phyloP scores from a whole-genome alignment of 495 filamentous ascomycete species.

The Cercophora samala region DNA sequence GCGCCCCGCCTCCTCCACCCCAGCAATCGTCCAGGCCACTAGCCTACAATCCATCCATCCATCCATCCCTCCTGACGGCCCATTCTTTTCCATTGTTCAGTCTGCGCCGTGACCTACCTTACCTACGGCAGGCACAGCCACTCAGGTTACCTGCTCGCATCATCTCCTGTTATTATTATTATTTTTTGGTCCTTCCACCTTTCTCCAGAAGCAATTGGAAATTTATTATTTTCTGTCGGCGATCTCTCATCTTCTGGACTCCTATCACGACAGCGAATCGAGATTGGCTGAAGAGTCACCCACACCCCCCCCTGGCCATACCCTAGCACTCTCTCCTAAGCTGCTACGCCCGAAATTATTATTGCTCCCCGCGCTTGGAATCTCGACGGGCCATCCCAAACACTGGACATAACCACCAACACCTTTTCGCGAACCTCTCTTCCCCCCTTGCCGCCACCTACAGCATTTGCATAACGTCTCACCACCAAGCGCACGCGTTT shows the following conservation, averaged over 20 bases:
- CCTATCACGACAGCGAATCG: background rate
- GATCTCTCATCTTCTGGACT: constrained; percentile 15
- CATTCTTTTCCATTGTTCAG: constrained; percentile 20
- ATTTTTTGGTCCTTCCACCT: constrained; percentile 6
- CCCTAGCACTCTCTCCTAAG: constrained; percentile 19
- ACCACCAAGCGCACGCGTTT: constrained; percentile 11
- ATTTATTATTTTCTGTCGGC: constrained; percentile 20
- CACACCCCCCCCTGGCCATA: constrained; percentile 18
- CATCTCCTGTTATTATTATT: constrained; percentile 14
- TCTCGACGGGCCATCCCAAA: constrained; percentile 14
- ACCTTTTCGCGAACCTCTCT: constrained; percentile 14
- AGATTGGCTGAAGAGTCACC: constrained; percentile 25
- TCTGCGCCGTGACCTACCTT: constrained; percentile 10
- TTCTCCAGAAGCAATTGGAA: constrained; percentile 19
- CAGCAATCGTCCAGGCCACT: constrained; percentile 9
- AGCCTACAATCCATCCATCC: background rate
- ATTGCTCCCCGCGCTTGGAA: constrained; percentile 36
- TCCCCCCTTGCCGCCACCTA: constrained; percentile 13
- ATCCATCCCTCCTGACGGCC: constrained; percentile 4
- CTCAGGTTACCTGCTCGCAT: constrained; percentile 15
- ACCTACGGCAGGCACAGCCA: constrained; percentile 20
- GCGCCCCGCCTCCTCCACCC: constrained; percentile 10
- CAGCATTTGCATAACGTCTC: constrained; percentile 12
- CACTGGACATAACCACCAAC: background rate
- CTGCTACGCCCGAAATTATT: constrained; percentile 35